Evolutionary conservation across 2,329 filamentous ascomycete species (phyloP).

Genomic region (Thielaviopsis populi): DNA sequence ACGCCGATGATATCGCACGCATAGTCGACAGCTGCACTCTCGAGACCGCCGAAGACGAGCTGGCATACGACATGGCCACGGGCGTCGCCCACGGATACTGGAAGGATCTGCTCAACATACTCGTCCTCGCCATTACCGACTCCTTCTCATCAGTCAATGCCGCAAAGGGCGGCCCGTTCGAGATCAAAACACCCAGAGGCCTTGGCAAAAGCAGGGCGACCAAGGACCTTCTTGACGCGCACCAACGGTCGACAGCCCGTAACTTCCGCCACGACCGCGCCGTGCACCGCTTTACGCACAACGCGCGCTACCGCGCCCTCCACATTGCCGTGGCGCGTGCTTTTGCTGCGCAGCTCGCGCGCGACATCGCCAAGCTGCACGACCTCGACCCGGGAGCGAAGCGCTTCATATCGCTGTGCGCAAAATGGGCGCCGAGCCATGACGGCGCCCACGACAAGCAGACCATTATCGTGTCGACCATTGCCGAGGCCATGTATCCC

Average conservation of each 20-base stretch:
- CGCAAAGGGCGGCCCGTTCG: neutral
- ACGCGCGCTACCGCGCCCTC: conserved; percentile 35
- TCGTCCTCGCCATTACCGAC: conserved; percentile 35
- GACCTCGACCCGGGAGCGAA: conserved; percentile 27
- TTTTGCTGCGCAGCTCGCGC: conserved; percentile 39
- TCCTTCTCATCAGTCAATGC: conserved; percentile 10
- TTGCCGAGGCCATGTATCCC: conserved; percentile 40
- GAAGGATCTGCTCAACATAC: conserved; percentile 45
- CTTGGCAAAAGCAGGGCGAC: neutral
- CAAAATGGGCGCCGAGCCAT: conserved; percentile 45
- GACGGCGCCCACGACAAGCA: conserved; percentile 42
- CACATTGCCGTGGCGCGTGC: conserved; percentile 39
- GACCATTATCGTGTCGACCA: conserved; percentile 40
- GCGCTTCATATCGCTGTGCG: conserved; percentile 37
- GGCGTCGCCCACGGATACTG: conserved; percentile 45
- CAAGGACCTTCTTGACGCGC: neutral
- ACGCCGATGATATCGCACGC: conserved; percentile 22
- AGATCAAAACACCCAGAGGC: neutral
- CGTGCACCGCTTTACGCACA: conserved; percentile 27
- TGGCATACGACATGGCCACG: conserved; percentile 25
- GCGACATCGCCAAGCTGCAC: conserved; percentile 31
- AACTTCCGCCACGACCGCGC: conserved; percentile 29
- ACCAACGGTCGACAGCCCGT: conserved; percentile 13
- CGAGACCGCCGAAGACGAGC: conserved; percentile 21
- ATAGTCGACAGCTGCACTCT: conserved; percentile 21